phyloP scores from a whole-genome alignment of 2,329 filamentous ascomycete genomes.

The Ilyonectria destructans region DNA sequence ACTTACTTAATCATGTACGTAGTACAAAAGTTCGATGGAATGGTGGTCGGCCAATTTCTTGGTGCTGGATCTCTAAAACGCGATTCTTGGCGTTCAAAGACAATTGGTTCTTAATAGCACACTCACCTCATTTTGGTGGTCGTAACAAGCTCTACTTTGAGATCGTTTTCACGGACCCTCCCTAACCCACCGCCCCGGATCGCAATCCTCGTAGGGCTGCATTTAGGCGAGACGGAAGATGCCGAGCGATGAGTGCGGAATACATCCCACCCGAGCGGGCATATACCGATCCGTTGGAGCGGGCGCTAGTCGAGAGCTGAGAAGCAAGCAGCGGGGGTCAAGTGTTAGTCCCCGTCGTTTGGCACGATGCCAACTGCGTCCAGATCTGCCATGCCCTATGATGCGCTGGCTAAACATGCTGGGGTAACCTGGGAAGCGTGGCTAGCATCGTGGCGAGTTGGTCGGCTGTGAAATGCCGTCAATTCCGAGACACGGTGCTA shows the following conservation, averaged over 20 bases:
- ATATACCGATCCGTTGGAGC: background rate
- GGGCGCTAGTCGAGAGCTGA: background rate
- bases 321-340: background rate
- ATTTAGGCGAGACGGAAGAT: conserved; percentile 1
- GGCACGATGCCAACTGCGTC: background rate
- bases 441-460: background rate
- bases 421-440: background rate
- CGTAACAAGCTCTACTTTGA: too few relatives aligned
- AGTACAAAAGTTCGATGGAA: too few relatives aligned
- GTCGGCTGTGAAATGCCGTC: background rate
- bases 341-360: background rate
- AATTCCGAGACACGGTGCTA: background rate
- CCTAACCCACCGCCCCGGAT: background rate
- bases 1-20: background rate
- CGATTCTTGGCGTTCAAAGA: background rate
- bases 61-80: background rate
- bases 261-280: background rate
- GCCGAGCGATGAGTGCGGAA: background rate
- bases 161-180: background rate
- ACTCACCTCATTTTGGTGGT: too few relatives aligned
- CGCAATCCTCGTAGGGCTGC: background rate
- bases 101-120: too few relatives aligned
- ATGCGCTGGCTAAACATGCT: background rate
- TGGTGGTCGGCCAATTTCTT: background rate
- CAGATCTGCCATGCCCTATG: background rate